Evolutionary conservation across 352 stramenopile genomes (phyloP).

Genomic region (Phytophthora syringae): DNA sequence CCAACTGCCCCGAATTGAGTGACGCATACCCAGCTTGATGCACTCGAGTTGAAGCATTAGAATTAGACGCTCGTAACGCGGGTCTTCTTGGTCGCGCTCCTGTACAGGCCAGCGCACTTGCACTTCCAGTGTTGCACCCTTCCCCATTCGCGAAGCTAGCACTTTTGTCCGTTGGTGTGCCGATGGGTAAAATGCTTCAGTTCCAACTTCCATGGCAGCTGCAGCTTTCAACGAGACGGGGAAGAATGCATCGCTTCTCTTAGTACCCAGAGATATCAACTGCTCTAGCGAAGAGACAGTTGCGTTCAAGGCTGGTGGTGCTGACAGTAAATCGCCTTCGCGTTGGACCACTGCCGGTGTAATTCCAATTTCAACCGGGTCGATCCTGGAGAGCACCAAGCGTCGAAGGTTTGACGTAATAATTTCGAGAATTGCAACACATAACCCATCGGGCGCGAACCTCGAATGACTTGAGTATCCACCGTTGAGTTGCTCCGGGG

Average conservation of each 20-base stretch:
- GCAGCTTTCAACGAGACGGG: conserved; percentile 83
- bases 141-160: conserved; percentile 84
- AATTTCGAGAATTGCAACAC: conserved; percentile 76
- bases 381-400: conserved; percentile 78
- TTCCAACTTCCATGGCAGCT: conserved; percentile 83
- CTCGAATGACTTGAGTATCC: conserved; percentile 15
- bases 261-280: conserved; percentile 81
- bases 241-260: conserved; percentile 84
- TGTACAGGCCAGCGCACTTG: conserved; percentile 89
- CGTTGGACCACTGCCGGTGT: conserved; percentile 38
- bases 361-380: conserved; percentile 80
- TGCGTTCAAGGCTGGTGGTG: conserved; percentile 66
- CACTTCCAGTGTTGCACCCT: conserved; percentile 82
- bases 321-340: conserved; percentile 59
- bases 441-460: conserved; percentile 67
- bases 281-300: conserved; percentile 74
- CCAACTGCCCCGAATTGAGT: conserved; percentile 82
- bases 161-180: conserved; percentile 84
- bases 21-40: conserved; percentile 70
- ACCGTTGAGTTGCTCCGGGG: conserved; percentile 1
- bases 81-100: conserved; percentile 88
- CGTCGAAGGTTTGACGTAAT: conserved; percentile 84
- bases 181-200: conserved; percentile 88
- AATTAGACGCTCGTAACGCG: conserved; percentile 85
- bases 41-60: conserved; percentile 90